Evolutionary conservation across 2,329 filamentous ascomycete species (phyloP), one percentile per base, ranked within the genome.

Genomic region (Fusarium nygamai): DNA sequence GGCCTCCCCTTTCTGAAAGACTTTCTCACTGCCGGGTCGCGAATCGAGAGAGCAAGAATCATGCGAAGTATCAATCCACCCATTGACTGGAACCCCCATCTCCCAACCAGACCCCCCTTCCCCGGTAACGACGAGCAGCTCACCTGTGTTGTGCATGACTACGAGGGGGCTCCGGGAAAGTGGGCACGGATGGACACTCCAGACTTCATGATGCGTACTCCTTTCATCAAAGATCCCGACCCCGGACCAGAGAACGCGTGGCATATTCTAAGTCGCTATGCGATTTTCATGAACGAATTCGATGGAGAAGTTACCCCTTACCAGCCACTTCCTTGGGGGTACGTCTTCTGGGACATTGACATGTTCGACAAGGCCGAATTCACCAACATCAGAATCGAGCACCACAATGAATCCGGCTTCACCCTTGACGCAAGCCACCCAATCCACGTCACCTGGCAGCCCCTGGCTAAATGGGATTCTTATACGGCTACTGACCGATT

Each of bases 271-370:
- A 31, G 53, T 16, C 39, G 14, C 5, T 43, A n/a, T n/a, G 17
- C 22, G 6, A 7, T 33, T 12, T 46, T 54, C 9, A 20, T 62
- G 34, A 43, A 36, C 17, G 39, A 39, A 19, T 20, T 6, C 17
- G 5, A 33, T 11, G 33, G 22, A 9, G 16, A 24, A 4, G 20
- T 31, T 11, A 8, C 22, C 29, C 33, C 39, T 16, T 27, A 36
- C 22, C 34, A 39, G 5, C 17, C 17, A 16, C 27, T 43, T 2
- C 29, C 54, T 3, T 67, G 71, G 53, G 71, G 47, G 4, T 74
- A 71, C 5, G 48, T 64, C 22, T 71, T 74, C 29, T 74, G 66
- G 66, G 66, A 71, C 8, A n/a, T 63, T 13, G 22, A 38, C 2
- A 73, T 71, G 71, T 59, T 73, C 4, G 24, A 71, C 11, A 29